phyloP scores from a whole-genome alignment of 2,329 filamentous ascomycete genomes.

The Sclerotinia minor region DNA sequence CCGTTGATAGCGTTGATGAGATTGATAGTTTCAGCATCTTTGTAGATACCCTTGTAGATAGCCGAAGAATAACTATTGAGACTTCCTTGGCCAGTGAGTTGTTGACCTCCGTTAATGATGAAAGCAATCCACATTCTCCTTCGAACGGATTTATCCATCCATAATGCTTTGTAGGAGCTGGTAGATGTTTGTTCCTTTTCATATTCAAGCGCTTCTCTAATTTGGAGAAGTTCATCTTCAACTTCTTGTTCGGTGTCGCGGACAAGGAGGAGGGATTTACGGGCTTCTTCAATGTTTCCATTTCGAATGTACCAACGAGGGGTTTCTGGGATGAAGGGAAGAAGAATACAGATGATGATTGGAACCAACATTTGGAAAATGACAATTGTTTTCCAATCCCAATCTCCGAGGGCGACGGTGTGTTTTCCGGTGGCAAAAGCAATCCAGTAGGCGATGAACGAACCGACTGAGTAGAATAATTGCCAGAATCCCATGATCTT shows the following conservation, averaged over 20 bases:
- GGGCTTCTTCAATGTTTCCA: slow-evolving; percentile 49
- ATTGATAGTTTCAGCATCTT: slow-evolving; percentile 58
- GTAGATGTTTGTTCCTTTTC: slow-evolving; percentile 66
- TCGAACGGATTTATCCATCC: slow-evolving; percentile 68
- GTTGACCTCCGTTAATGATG: slow-evolving; percentile 63
- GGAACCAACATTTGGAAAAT: slow-evolving; percentile 72
- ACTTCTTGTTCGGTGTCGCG: slow-evolving; percentile 61
- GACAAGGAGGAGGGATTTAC: slow-evolving; percentile 53
- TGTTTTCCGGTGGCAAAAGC: slow-evolving; percentile 34
- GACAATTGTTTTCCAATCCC: slow-evolving; percentile 73
- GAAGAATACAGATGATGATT: slow-evolving; percentile 58
- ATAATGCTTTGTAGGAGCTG: slow-evolving; percentile 63
- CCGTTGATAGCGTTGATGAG: slow-evolving; percentile 75
- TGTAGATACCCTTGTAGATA: slow-evolving; percentile 72
- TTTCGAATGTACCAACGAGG: slow-evolving; percentile 69
- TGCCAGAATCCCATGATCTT: slow-evolving; percentile 72
- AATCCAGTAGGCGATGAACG: slow-evolving; percentile 38
- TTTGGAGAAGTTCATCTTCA: slow-evolving; percentile 63
- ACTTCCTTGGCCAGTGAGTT: slow-evolving; percentile 49
- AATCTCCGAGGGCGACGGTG: slow-evolving; percentile 51
- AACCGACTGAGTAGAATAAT: slow-evolving; percentile 64
- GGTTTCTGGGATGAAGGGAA: slow-evolving; percentile 68
- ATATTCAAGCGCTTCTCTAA: slow-evolving; percentile 68
- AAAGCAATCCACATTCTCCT: slow-evolving; percentile 66
- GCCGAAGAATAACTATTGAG: slow-evolving; percentile 73